Base-by-base conservation (phyloP, 345 rosid genomes). In the Clausena lansium region DNA sequence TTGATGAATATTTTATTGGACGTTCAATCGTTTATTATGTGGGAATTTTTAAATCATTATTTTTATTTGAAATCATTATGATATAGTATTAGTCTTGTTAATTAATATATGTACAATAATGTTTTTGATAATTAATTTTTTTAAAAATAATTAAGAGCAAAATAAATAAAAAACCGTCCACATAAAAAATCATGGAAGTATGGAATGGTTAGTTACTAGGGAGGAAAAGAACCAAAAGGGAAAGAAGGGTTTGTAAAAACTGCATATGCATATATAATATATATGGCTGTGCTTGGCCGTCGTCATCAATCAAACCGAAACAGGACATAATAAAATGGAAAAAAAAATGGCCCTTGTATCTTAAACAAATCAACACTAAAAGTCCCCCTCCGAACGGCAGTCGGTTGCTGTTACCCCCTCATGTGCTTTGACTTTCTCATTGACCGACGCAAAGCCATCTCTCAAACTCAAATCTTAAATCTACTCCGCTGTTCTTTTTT, bases 211-310 rank as follows among this genome's bases (percentile, higher is more conserved):
- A 35, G 38, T 5, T 35, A 10, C 47, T 41, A 0, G 47, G 47
- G 47, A 41, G 2, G 47, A 41, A 41, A 41, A 41, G 14, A 2
- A 11, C n/a, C n/a, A n/a, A n/a, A n/a, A 11, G 11, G 11, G 47
- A 17, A 4, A 6, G 24, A 2, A 8, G 59, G 59, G 22, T 55
- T 7, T 6, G n/a, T 20, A 6, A 55, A 55, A 55, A 11, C 50
- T 11, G 50, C 9, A 20, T 0, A 8, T 22, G 9, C 9, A 2
- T 55, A 7, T 6, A 1, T 1, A 9, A 57, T 60, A 8, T 14
- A 66, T 80, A 81, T 76, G 84, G 86, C 76, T 74, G 80, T 74
- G 84, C 72, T 66, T 81, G 71, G 73, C 76, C 88, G 73, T 76
- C 88, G 84, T 78, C 84, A 76, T 38, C 20, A 28, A 2, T 24